A percentile compares a stretch with the other conserved stretches of the same genome.
phyloP scores from a whole-genome alignment of 1,284 basidiomycete species.

The Volvariella volvacea region DNA sequence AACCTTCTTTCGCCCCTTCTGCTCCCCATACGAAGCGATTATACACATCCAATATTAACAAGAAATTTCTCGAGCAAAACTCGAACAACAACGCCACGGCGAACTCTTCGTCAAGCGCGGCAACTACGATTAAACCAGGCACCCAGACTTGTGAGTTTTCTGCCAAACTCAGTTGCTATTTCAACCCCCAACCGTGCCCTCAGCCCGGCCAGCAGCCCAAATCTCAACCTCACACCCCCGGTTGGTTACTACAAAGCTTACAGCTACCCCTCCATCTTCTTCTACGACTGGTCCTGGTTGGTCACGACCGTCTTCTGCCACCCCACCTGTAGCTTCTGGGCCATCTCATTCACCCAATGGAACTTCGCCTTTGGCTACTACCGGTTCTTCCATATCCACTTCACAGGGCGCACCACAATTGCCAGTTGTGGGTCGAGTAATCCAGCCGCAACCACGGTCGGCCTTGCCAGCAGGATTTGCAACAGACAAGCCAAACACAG shows the following conservation, averaged over 20 bases:
- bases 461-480: constrained; percentile 27
- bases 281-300: constrained; percentile 59
- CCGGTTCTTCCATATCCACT: constrained; percentile 27
- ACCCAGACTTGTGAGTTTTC: constrained; percentile 42
- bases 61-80: constrained; percentile 89
- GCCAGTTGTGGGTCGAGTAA: constrained; percentile 55
- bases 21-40: constrained; percentile 76
- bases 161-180: neutral
- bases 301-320: constrained; percentile 72
- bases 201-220: constrained; percentile 40
- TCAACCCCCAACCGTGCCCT: no score
- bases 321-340: constrained; percentile 42
- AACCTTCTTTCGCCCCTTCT: constrained; percentile 21
- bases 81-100: constrained; percentile 41
- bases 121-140: constrained; percentile 39
- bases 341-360: constrained; percentile 35
- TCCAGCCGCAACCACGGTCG: constrained; percentile 59
- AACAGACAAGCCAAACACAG: constrained; percentile 33
- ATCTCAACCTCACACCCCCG: constrained; percentile 60
- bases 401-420: constrained; percentile 36
- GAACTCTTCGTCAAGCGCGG: constrained; percentile 28
- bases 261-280: constrained; percentile 48
- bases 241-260: constrained; percentile 81
- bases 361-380: constrained; percentile 37
- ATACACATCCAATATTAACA: constrained; percentile 84